Evolutionary conservation across 768 basidiomycete species (phyloP).

Genomic region (Thelephora ganbajun): DNA sequence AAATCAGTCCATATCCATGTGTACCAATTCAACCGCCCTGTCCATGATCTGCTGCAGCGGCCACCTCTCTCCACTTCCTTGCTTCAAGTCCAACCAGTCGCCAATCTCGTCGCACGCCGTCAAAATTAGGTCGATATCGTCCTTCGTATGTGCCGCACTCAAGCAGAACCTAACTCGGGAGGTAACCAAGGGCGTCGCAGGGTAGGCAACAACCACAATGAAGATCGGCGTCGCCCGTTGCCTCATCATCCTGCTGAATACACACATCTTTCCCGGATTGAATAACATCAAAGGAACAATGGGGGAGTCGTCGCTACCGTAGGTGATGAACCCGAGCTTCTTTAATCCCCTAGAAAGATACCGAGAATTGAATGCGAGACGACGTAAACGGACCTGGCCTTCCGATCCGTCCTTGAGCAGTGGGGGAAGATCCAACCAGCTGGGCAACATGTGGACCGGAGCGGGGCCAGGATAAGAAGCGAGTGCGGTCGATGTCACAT

Average conservation of each 20-base stretch:
- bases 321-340: conserved; percentile 94
- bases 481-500: conserved; percentile 16
- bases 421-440: conserved; percentile 68
- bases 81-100: conserved; percentile 80
- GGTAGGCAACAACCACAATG: conserved; percentile 83
- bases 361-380: conserved; percentile 90
- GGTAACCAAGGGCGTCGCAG: conserved; percentile 81
- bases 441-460: conserved; percentile 46
- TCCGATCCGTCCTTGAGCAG: conserved; percentile 70
- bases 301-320: conserved; percentile 82
- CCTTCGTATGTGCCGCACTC: conserved; percentile 91
- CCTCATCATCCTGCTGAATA: conserved; percentile 85
- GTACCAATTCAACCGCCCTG: conserved; percentile 64
- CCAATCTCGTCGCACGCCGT: conserved; percentile 88
- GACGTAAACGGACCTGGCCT: conserved; percentile 66
- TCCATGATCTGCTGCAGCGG: conserved; percentile 56
- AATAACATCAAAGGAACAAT: conserved; percentile 89
- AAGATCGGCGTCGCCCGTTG: conserved; percentile 64
- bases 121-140: conserved; percentile 81
- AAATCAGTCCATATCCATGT: conserved; percentile 16
- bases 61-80: conserved; percentile 64
- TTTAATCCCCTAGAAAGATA: conserved; percentile 79
- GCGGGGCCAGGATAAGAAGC: conserved; percentile 54
- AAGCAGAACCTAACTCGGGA: conserved; percentile 88
- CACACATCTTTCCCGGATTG: conserved; percentile 86